Evolutionary conservation across 129 eudicot genomes (phyloP), one percentile per base, ranked within the genome.

Genomic region (Gnaphalium uliginosum): DNA sequence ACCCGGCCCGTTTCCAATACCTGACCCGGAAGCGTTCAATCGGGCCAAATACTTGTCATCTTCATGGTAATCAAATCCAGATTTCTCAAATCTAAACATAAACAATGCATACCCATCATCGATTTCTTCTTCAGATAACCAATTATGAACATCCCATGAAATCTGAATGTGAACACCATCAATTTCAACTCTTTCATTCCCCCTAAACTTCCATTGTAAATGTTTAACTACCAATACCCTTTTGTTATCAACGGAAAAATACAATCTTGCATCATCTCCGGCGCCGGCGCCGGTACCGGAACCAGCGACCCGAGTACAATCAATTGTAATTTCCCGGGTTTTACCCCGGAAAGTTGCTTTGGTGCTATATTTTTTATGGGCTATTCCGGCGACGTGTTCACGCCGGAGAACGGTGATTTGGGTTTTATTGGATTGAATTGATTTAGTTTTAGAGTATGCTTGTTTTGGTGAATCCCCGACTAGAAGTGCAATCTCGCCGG

Each of bases 111-210:
- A 84, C 8, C 92, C 87, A 6, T 83, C 90, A 15, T 86, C 86
- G 11, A 71, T 62, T 18, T 83, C 86, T 17, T 84, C 84, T 8
- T 88, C 89, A 5, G 81, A 76, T 2, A 91, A 58, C 97, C 96
- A 91, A 65, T 85, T 87, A 15, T 91, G 82, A 4, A 89, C 96
- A 26, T 91, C 97, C 97, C 97, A 91, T 0, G 97, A 91, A 0
- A 91, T 70, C 6, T 83, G 92, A 18, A 89, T 79, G 0, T 71
- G 73, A 4, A 83, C 73, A 4, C 96, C 97, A 37, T 87, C 96
- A 14, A 88, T 79, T 50, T 91, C 86, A 7, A 91, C 82, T 18
- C 89, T 72, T 32, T 89, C 92, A 30, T 86, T 89, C 0, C 96
- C 96, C 33, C 97, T 73, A 43, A 91, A 91, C 8, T 91, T 91